Percentiles rank a stretch among this genome's conserved stretches.
Evolutionary conservation across 2,329 filamentous ascomycete species (phyloP).

Genomic region (Ascomycota sp.): DNA sequence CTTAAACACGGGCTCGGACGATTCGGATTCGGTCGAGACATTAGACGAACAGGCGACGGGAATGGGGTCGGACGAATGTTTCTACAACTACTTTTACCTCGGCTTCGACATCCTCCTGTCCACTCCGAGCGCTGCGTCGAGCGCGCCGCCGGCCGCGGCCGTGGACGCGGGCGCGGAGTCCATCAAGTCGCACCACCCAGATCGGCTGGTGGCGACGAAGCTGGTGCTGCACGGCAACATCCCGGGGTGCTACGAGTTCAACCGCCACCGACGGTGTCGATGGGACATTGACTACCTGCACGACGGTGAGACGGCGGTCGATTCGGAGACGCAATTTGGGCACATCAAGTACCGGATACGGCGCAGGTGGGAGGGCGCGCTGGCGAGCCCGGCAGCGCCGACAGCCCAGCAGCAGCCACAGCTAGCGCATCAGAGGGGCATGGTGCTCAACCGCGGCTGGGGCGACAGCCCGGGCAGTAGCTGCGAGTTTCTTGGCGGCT

Average conservation of each 20-base stretch:
- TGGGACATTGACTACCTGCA: conserved; percentile 54
- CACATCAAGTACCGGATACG: conserved; percentile 50
- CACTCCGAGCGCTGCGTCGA: conserved; percentile 44
- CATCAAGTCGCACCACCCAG: conserved; percentile 24
- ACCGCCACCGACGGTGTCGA: conserved; percentile 71
- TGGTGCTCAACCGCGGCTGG: conserved; percentile 83
- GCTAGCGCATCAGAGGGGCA: conserved; percentile 39
- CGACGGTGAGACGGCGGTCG: conserved; percentile 27
- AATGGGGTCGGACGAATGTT: conserved; percentile 54
- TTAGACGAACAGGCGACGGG: conserved; percentile 20
- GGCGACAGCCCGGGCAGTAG: conserved; percentile 81
- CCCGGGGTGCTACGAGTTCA: conserved; percentile 91
- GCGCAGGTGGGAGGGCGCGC: conserved; percentile 47
- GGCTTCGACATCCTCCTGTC: conserved; percentile 92
- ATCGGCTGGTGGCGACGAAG: conserved; percentile 70
- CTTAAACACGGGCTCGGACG: conserved; percentile 49
- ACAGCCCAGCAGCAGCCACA: too few species aligned
- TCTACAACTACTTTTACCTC: conserved; percentile 94
- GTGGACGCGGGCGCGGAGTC: conserved; percentile 10
- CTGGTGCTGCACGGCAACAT: conserved; percentile 88
- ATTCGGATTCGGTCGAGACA: conserved; percentile 34
- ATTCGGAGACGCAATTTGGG: conserved; percentile 62
- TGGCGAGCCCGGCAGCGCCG: too few species aligned
- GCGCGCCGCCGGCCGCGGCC: too few species aligned
- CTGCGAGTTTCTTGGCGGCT: conserved; percentile 65